Evolutionary conservation across 129 eudicot species (phyloP).

Genomic region (Lonicera japonica): DNA sequence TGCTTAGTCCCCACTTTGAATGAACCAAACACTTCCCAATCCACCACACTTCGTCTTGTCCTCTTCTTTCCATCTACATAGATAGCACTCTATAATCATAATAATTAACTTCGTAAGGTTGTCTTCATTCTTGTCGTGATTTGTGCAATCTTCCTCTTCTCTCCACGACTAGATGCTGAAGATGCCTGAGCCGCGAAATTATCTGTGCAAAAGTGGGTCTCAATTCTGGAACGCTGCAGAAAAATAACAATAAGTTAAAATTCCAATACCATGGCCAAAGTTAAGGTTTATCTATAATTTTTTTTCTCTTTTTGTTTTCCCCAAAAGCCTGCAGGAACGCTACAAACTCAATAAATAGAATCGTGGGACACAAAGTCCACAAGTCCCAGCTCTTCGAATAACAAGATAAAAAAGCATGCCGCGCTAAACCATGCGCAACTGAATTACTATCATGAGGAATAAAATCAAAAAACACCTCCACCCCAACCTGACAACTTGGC

Average conservation of each 20-base stretch:
- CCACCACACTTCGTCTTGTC: constrained; percentile 26
- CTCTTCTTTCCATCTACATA: constrained; percentile 27
- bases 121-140: constrained; percentile 22
- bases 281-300: too few species aligned
- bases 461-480: too few species aligned
- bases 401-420: too few species aligned
- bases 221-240: constrained; percentile 58
- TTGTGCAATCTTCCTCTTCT: constrained; percentile 20
- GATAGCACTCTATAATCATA: constrained; percentile 16
- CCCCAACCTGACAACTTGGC: too few species aligned
- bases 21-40: constrained; percentile 61
- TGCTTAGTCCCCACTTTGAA: constrained; percentile 53
- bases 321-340: too few species aligned
- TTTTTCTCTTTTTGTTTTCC: too few species aligned
- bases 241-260: not conserved
- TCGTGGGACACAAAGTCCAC: too few species aligned
- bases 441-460: too few species aligned
- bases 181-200: constrained; percentile 65
- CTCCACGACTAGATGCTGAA: constrained; percentile 42
- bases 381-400: too few species aligned
- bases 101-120: constrained; percentile 14
- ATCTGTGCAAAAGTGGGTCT: constrained; percentile 87
- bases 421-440: too few species aligned
- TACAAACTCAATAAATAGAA: too few species aligned
- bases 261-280: too few species aligned